Evolutionary conservation across 495 filamentous ascomycete genomes (phyloP), one percentile per base, ranked within the genome.

Genomic region (Neurospora discreta): DNA sequence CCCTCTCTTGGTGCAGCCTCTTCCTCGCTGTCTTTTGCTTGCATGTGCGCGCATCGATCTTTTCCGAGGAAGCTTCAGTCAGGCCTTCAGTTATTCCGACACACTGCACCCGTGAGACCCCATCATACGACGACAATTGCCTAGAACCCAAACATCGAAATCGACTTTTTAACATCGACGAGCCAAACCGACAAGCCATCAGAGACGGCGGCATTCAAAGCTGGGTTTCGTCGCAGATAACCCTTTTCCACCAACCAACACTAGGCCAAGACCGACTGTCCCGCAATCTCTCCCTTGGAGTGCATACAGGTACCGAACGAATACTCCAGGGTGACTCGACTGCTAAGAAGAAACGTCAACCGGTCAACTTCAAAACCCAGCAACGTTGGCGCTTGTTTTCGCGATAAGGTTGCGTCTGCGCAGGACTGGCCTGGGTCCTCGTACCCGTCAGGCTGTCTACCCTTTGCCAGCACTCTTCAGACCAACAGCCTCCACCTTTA

Each of bases 361-460:
- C 52, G 33, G 52, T 60, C 52, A 60, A 60, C 52, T 18, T 33
- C 0, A 26, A 58, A 33, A 67, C 16, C 36, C 39, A 23, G 39
- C 68, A 70, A 74, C 68, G 52, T 74, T 75, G 75, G 75, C 75
- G 71, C 69, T 71, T 71, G 43, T 72, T 68, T n/a, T 44, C 20
- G 18, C 68, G n/a, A 70, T 23, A 68, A 60, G 38, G 20, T 36
- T 30, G 42, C 10, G 30, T 39, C 26, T 68, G 39, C 52, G 70
- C 58, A 23, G 46, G 11, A 60, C 52, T 60, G 52, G 52, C 52
- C 52, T 33, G 52, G 52, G 52, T 60, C 52, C 26, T 33, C 52
- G 52, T 60, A 60, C 52, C 52, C 52, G 26, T 33, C 52, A 60
- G 52, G 52, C 52, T 60, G 26, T 60, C 13, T 30, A 60, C 52